Conservation (phyloP, 2,329 filamentous ascomycete species). For the Nothophaeocryptopus gaeumannii region DNA sequence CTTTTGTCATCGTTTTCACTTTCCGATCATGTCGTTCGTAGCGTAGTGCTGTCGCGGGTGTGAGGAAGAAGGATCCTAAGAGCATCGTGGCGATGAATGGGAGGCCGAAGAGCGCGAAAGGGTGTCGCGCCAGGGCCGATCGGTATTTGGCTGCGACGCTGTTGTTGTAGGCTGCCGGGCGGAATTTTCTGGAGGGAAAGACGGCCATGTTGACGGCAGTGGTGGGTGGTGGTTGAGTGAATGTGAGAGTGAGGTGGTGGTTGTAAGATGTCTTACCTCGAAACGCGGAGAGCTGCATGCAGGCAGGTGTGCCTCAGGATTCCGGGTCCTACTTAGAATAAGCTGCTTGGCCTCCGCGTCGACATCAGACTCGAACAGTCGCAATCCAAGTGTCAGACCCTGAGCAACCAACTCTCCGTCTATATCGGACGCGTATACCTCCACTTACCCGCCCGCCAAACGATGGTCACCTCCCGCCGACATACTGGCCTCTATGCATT, state of each 20-base stretch:
- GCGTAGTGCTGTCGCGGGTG: constrained; percentile 85
- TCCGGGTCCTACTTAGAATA: too few relatives aligned
- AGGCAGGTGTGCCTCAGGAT: too few relatives aligned
- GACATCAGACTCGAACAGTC: too few relatives aligned
- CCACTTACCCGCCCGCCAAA: neutral
- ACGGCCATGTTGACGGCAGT: constrained; percentile 29
- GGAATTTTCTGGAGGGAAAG: constrained; percentile 52
- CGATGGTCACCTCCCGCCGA: neutral
- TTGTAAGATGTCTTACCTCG: neutral
- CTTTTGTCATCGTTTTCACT: constrained; percentile 77
- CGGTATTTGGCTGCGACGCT: constrained; percentile 76
- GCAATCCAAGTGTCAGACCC: too few relatives aligned
- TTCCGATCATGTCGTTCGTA: constrained; percentile 93
- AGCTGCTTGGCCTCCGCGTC: neutral
- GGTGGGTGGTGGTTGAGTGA: neutral
- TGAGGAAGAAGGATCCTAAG: constrained; percentile 88
- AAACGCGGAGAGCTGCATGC: too few relatives aligned
- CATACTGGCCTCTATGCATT: constrained; percentile 22
- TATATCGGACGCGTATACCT: neutral
- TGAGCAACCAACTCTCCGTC: too few relatives aligned
- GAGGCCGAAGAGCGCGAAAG: constrained; percentile 89
- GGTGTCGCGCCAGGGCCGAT: constrained; percentile 68
- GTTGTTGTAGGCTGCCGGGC: constrained; percentile 62
- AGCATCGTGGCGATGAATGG: constrained; percentile 90
- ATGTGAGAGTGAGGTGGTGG: neutral